phyloP scores from a whole-genome alignment of 2,329 filamentous ascomycete species.

The Colletotrichum musae region DNA sequence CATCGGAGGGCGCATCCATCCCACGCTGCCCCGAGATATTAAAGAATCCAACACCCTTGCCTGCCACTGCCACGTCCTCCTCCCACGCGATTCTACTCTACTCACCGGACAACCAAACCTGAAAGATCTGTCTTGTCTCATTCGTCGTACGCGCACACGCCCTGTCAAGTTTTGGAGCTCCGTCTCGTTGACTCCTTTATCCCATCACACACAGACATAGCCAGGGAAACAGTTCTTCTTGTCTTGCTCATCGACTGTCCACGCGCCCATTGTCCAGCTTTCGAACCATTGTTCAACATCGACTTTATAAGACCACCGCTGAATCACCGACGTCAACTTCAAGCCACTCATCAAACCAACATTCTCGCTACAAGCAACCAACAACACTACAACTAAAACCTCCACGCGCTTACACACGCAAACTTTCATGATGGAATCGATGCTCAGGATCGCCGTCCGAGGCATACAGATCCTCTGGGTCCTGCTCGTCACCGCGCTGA shows the following conservation, averaged over 20 bases:
- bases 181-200: neutral
- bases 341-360: neutral
- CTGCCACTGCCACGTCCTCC: slow-evolving; percentile 10
- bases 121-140: slow-evolving; percentile 25
- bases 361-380: neutral
- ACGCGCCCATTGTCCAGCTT: slow-evolving; percentile 6
- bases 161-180: slow-evolving; percentile 11
- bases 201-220: slow-evolving; percentile 18
- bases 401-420: neutral
- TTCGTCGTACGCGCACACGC: slow-evolving; percentile 29
- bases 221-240: neutral
- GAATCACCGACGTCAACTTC: slow-evolving; percentile 2
- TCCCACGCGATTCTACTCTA: slow-evolving; percentile 22
- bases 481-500: slow-evolving; percentile 68
- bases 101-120: slow-evolving; percentile 35
- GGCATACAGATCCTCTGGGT: slow-evolving; percentile 65
- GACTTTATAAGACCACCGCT: neutral
- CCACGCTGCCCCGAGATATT: slow-evolving; percentile 26
- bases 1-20: slow-evolving; percentile 3
- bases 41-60: slow-evolving; percentile 32
- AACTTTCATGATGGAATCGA: slow-evolving; percentile 49
- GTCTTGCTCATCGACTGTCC: neutral
- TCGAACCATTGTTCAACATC: slow-evolving; percentile 21
- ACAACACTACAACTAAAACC: too few relatives aligned
- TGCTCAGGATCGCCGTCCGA: slow-evolving; percentile 64